A percentile compares a stretch with the other conserved stretches of the same genome.
Conservation (phyloP, 2,329 filamentous ascomycete genomes). For the Iodosphaeria phyllophila region DNA sequence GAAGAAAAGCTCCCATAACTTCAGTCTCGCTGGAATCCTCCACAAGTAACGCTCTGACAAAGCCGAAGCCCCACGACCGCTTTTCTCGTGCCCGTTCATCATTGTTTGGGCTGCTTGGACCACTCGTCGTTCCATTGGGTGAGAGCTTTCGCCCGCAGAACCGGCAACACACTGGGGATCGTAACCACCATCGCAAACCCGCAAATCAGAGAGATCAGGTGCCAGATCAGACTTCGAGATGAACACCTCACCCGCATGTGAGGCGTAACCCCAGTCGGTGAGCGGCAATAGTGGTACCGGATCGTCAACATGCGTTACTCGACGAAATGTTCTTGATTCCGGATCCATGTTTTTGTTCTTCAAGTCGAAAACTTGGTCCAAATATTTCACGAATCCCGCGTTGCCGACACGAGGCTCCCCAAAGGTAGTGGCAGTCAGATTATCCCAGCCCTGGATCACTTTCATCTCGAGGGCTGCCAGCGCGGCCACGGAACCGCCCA, state of each 20-base stretch:
- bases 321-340: constrained; percentile 36
- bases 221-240: constrained; percentile 56
- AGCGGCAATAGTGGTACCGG: constrained; percentile 79
- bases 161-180: constrained; percentile 57
- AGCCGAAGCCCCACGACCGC: constrained; percentile 1
- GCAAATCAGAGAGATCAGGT: constrained; percentile 49
- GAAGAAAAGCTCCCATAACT: constrained; percentile 85
- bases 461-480: constrained; percentile 71
- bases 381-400: constrained; percentile 29
- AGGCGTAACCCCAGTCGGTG: constrained; percentile 69
- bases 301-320: constrained; percentile 73
- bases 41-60: constrained; percentile 25
- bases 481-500: constrained; percentile 81
- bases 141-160: constrained; percentile 25
- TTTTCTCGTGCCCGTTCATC: constrained; percentile 10
- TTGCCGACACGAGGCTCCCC: constrained; percentile 64
- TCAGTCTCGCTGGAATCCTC: constrained; percentile 40
- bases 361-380: constrained; percentile 33
- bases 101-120: constrained; percentile 4
- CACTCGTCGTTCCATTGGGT: no score
- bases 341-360: constrained; percentile 10
- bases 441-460: constrained; percentile 51
- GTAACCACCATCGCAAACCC: constrained; percentile 48
- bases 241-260: constrained; percentile 76
- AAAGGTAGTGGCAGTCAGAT: constrained; percentile 71